A percentile compares a stretch with the other conserved stretches of the same genome.
Conservation (phyloP, 2,329 filamentous ascomycete species). For the Aspergillus sp. region DNA sequence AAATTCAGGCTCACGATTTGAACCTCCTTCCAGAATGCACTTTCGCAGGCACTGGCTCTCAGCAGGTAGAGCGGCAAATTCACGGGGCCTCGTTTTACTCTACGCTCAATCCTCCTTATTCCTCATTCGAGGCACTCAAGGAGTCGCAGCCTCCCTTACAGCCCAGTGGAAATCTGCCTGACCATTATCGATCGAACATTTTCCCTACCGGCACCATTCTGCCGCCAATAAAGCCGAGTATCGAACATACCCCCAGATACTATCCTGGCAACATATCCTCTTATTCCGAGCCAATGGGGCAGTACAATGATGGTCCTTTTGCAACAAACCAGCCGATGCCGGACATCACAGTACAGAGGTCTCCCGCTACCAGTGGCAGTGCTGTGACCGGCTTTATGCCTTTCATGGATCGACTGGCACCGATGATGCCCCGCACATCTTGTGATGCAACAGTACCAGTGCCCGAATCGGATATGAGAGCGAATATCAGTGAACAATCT, state of each 20-base stretch:
- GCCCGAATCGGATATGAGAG: neutral
- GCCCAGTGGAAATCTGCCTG: constrained; percentile 4
- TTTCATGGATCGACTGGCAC: constrained; percentile 8
- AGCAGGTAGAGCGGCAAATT: neutral
- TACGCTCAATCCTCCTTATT: neutral
- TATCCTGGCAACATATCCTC: neutral
- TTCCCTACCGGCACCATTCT: neutral
- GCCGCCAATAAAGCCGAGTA: neutral
- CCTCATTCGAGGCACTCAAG: neutral
- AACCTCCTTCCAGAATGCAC: neutral
- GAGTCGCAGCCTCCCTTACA: neutral
- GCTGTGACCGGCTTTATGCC: neutral
- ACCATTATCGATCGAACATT: neutral
- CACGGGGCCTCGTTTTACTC: neutral
- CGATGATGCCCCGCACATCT: constrained; percentile 4
- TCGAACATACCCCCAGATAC: neutral
- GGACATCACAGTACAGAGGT: neutral
- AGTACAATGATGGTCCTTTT: constrained; percentile 26
- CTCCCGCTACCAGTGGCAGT: neutral
- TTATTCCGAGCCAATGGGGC: neutral
- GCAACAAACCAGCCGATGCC: constrained; percentile 1
- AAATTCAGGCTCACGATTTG: neutral
- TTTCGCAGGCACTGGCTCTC: neutral
- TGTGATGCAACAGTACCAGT: neutral
- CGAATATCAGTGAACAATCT: neutral